Base-by-base conservation (phyloP, 768 basidiomycete genomes). In the Rhizopogon roseolus region DNA sequence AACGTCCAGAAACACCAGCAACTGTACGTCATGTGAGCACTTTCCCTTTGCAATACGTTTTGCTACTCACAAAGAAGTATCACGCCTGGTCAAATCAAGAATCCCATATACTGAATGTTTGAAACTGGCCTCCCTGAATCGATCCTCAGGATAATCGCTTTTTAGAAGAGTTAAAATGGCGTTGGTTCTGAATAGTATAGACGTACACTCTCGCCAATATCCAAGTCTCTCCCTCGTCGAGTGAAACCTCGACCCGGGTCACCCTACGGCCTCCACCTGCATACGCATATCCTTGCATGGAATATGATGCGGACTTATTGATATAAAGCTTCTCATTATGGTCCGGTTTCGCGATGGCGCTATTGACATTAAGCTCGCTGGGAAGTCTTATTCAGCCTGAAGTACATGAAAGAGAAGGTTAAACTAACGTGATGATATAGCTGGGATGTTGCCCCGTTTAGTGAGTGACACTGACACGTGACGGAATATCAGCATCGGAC, bases 1-100 rank as follows among this genome's bases (percentile, higher is more conserved):
- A 76, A 70, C 1, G 66, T 64, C 81, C 82, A 86, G 64, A 84
- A 81, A 54, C 76, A 80, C 84, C 84, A 85, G 60, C 81, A 84
- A 59, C 64, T 65, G 39, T 32, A 38, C 1, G 6, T 14, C 17
- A 22, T 50, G 11, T 34, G 8, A 19, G 2, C 29, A 19, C 49
- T 14, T 27, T 36, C 16, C 36, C 22, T 37, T 13, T 29, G 39
- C 3, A 28, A 10, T 4, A 41, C 27, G 9, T 10, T 2, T 22
- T 16, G 36, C 37, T 10, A 29, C 71, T 63, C 39, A 73, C 71
- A 79, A 81, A 56, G 76, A 79, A 19, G 73, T 74, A 45, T 84
- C 81, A 5, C 70, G 66, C 13, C 74, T 73, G 0, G 73, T 75
- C 49, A 79, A 55, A 57, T 82, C 80, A 40, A 84, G 62, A n/a